Evolutionary conservation across 805 yeast species (phyloP), one percentile per base, ranked within the genome.

Genomic region (Yarrowia osloensis): DNA sequence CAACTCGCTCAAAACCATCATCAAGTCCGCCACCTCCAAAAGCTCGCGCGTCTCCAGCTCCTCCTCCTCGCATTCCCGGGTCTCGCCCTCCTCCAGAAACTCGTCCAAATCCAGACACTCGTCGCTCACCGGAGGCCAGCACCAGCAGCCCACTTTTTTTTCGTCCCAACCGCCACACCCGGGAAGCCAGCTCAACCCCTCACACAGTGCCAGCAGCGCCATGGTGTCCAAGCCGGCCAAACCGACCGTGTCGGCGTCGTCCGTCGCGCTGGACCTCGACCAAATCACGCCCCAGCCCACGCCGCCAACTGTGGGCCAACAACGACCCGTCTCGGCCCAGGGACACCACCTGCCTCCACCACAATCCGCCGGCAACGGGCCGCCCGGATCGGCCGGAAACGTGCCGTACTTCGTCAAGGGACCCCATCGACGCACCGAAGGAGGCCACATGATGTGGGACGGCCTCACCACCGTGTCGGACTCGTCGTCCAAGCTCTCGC

Each of bases 401-500:
- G 35, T 44, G 21, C 44, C 62, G 5, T 57, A 28, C 15, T 44
- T 44, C 4, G 66, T 31, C 54, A 61, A 61, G n/a, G 63, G 63
- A 2, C 63, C 47, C 4, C 66, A 44, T 11, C 28, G 66, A 22
- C 66, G 66, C 3, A 61, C 66, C 0, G 66, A 61, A 21, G 66
- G 66, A 44, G 66, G 66, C 9, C 66, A 61, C 33, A 61, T 61
- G 66, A 61, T 61, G 66, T 61, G 66, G 66, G 66, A 61, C 54
- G 66, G 54, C 3, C 52, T 61, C 8, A 46, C 54, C 33, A 61
- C 52, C 12, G 44, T 54, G 24, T 54, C 61, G 2, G 61, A 54
- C 46, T 54, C 61, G 33, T 54, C 61, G 22, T 54, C 61, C 2
- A 54, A 54, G 15, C 61, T 54, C 17, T 54, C 61, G 5, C 61